A percentile compares a stretch with the other conserved stretches of the same genome.
Conservation (phyloP, 2,329 filamentous ascomycete genomes). For the Botrytis elliptica region DNA sequence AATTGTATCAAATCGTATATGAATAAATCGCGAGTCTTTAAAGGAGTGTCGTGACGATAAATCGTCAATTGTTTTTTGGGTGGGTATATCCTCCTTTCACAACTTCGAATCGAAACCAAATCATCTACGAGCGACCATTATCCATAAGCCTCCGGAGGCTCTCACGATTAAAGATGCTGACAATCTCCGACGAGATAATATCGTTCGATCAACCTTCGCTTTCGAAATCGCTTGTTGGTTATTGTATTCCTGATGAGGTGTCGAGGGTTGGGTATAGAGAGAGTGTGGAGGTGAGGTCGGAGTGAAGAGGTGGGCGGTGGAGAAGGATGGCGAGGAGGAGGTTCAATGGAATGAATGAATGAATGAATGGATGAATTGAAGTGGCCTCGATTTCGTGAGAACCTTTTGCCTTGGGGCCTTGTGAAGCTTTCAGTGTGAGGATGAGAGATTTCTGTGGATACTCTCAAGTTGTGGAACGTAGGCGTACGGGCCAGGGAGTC, state of each 20-base stretch:
- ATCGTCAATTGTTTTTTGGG: constrained; percentile 31
- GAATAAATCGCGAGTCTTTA: constrained; percentile 30
- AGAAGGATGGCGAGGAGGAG: neutral
- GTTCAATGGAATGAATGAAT: constrained; percentile 15
- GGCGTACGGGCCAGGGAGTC: neutral
- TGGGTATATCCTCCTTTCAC: constrained; percentile 28
- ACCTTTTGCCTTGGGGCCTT: constrained; percentile 19
- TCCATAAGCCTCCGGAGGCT: constrained; percentile 38
- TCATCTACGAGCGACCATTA: constrained; percentile 38
- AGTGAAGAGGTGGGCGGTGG: constrained; percentile 6
- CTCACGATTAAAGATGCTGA: constrained; percentile 24
- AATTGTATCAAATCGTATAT: constrained; percentile 9
- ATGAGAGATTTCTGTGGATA: constrained; percentile 12
- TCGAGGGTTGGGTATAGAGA: constrained; percentile 14
- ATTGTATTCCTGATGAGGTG: constrained; percentile 12
- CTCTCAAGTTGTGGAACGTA: constrained; percentile 6
- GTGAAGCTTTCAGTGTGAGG: constrained; percentile 13
- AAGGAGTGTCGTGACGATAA: constrained; percentile 42
- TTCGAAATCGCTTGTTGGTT: neutral
- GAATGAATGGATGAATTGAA: constrained; percentile 14
- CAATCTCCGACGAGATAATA: constrained; percentile 21
- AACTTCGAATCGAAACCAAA: constrained; percentile 31
- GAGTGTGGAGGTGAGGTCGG: constrained; percentile 9
- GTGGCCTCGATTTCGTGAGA: constrained; percentile 14
- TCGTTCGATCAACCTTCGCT: constrained; percentile 31